Percentiles rank a stretch among this genome's conserved stretches.
phyloP scores from a whole-genome alignment of 2,329 filamentous ascomycete genomes.

The Ophiostoma triangulosporum region DNA sequence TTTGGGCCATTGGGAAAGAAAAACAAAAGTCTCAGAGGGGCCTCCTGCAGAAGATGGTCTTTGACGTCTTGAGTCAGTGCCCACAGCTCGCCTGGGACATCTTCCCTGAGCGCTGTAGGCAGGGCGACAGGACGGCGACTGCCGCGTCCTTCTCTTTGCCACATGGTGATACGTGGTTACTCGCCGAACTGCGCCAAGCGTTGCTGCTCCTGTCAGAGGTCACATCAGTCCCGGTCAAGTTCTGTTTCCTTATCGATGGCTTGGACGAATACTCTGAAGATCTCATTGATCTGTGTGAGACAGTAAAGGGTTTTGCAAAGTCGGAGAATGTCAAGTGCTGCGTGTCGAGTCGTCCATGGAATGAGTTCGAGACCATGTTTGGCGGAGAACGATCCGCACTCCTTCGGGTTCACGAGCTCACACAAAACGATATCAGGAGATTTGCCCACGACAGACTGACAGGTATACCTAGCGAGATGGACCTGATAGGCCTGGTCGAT shows the following conservation, averaged over 20 bases:
- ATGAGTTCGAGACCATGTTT: conserved; percentile 1
- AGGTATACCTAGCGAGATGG: background rate
- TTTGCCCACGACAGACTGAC: background rate
- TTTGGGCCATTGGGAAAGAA: conserved; percentile 3
- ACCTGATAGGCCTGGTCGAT: background rate
- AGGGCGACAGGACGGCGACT: background rate
- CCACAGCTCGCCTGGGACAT: background rate
- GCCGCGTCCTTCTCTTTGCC: background rate
- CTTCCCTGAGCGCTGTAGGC: background rate
- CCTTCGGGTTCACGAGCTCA: conserved; percentile 1
- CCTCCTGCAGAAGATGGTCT: conserved; percentile 3
- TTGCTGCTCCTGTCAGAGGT: background rate
- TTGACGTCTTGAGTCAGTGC: conserved; percentile 2
- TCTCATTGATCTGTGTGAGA: background rate
- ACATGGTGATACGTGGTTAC: background rate
- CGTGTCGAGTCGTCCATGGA: conserved; percentile 6
- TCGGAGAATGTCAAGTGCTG: conserved; percentile 4
- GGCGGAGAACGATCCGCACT: background rate
- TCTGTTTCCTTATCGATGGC: conserved; percentile 8
- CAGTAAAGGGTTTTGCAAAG: background rate
- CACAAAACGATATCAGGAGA: background rate
- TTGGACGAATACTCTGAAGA: conserved; percentile 4
- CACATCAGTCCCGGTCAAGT: background rate
- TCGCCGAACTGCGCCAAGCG: background rate
- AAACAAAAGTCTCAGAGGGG: conserved; percentile 5